These are phyloP conservation scores for Rhododendron mucronatum DNA, from an alignment of 148 eudicot species.

Conservation along the genomic window DNA sequence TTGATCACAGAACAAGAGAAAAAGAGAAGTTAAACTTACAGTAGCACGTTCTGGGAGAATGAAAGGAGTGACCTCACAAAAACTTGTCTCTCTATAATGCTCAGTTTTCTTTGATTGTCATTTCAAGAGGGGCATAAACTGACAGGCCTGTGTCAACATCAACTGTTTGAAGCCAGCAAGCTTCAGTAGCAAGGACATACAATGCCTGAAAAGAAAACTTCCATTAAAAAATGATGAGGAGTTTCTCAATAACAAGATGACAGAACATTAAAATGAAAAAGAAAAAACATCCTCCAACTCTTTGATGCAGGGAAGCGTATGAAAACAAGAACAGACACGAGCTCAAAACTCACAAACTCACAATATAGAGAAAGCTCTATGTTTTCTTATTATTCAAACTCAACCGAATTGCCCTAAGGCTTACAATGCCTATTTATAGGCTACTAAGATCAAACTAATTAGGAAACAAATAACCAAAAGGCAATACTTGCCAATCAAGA, in stretches of 20 bases:
- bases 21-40: slow-evolving; percentile 46
- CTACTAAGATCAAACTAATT: too few relatives aligned
- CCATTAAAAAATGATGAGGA: background rate
- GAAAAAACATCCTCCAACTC: background rate
- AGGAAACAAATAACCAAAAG: too few relatives aligned
- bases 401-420: too few relatives aligned
- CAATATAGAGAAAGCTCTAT: too few relatives aligned
- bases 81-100: slow-evolving; percentile 86
- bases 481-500: too few relatives aligned
- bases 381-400: too few relatives aligned
- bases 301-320: too few relatives aligned
- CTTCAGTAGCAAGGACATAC: slow-evolving; percentile 96
- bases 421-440: too few relatives aligned
- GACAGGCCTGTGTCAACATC: slow-evolving; percentile 95
- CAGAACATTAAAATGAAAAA: background rate
- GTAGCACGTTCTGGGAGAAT: slow-evolving; percentile 87
- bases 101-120: slow-evolving; percentile 75
- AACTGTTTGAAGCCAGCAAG: slow-evolving; percentile 91
- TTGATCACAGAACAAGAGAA: background rate
- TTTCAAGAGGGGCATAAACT: slow-evolving; percentile 92
- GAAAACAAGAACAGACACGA: too few relatives aligned
- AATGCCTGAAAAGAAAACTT: slow-evolving; percentile 56
- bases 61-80: slow-evolving; percentile 89
- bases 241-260: background rate
- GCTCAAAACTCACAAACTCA: too few relatives aligned